Conservation (phyloP, 371 early-diverging fungal species). For the Rhizopus delemar region DNA sequence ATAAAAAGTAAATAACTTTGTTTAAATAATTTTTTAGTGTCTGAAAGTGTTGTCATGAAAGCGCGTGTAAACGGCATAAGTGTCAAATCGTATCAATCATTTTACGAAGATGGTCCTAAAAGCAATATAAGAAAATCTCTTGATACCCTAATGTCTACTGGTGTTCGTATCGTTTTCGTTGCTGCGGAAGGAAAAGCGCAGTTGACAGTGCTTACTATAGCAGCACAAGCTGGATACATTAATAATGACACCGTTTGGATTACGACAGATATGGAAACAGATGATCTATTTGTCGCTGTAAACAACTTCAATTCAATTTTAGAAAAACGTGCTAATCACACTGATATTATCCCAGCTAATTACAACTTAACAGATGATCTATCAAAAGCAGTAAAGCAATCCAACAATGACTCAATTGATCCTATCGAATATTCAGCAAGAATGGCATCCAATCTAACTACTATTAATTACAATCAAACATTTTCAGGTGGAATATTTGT, state of each 20-base stretch:
- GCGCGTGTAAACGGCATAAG: constrained; percentile 41
- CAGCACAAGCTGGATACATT: constrained; percentile 45
- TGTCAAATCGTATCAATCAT: constrained; percentile 49
- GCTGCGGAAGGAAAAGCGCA: constrained; percentile 53
- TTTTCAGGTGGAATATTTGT: constrained; percentile 50
- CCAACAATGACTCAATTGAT: constrained; percentile 14
- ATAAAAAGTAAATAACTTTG: not conserved
- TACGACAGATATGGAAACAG: constrained; percentile 25
- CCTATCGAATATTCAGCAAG: constrained; percentile 37
- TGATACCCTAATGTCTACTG: constrained; percentile 40
- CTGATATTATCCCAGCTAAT: constrained; percentile 12
- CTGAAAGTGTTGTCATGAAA: constrained; percentile 47
- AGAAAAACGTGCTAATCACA: constrained; percentile 16
- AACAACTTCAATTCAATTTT: constrained; percentile 32
- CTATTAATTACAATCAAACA: constrained; percentile 36
- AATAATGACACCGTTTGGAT: constrained; percentile 46
- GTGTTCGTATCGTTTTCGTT: constrained; percentile 49
- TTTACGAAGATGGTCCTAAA: constrained; percentile 47
- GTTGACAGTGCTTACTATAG: constrained; percentile 36
- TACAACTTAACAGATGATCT: constrained; percentile 2
- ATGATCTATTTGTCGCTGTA: constrained; percentile 22
- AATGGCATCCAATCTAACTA: constrained; percentile 17
- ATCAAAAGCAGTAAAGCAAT: constrained; percentile 9
- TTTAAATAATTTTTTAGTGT: constrained; percentile 34
- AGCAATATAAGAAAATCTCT: constrained; percentile 48